Evolutionary conservation across 495 filamentous ascomycete genomes (phyloP), one percentile per base, ranked within the genome.

Genomic region (Letharia lupina): DNA sequence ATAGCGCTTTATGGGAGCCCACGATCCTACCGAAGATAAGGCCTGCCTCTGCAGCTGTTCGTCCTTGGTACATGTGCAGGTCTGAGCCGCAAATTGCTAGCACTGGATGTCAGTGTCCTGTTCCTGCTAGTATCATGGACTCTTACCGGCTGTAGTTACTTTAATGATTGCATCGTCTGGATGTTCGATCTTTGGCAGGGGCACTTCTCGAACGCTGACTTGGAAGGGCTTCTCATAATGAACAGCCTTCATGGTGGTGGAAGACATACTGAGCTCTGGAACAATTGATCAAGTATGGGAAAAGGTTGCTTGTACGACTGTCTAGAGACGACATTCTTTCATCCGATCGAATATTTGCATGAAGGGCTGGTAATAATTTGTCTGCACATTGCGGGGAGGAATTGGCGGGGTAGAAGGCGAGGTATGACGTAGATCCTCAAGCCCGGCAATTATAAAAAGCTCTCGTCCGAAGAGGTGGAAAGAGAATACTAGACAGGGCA

Each of bases 151-250:
- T 23, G 80, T 85, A 23, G 82, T 85, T 40, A 86, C 79, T 67
- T 82, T 83, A 65, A 87, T 77, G 67, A 87, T 78, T 54, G 76
- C 74, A 69, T 83, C 81, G 70, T 83, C 79, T 3, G 81, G 78
- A 71, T 83, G 83, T 65, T 82, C 73, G 50, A 86, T 68, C 65
- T 77, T 79, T 0, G 83, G 83, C 57, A 71, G 70, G 39, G 79
- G 75, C 6, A 82, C 79, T 60, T 84, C 78, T 61, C 78, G 74
- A 61, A 84, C 77, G 13, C 71, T 73, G 59, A 83, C 81, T 72
- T 79, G 75, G 75, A 79, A 82, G 16, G 81, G 79, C 18, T 79
- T 81, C 35, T 81, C 72, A 61, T 83, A 84, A 68, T 80, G 79
- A n/a, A 83, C 71, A n/a, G 81, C 82, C 68, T 83, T 81, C 82